These are phyloP conservation scores for Suillus clintonianus DNA, from an alignment of 768 basidiomycete species.

Conservation along the genomic window DNA sequence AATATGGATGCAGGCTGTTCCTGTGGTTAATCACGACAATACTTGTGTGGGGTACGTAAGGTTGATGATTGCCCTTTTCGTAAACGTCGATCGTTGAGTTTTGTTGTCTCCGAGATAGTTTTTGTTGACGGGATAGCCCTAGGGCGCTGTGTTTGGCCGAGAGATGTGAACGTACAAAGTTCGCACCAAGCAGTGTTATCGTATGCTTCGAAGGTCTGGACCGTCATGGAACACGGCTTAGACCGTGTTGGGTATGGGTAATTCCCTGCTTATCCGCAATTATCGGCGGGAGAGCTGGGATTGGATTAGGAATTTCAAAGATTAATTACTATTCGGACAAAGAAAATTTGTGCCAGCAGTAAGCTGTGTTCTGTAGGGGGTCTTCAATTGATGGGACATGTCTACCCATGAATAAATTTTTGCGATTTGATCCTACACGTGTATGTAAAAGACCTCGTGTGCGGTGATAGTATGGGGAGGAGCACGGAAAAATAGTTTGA, in stretches of 20 bases:
- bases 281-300: not conserved
- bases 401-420: not conserved
- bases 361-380: not conserved
- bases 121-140: too few species aligned
- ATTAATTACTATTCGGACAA: not conserved
- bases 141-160: not conserved
- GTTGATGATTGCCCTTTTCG: constrained; percentile 5
- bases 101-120: constrained; percentile 1
- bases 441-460: constrained; percentile 8
- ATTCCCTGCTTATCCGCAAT: not conserved
- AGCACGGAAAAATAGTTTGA: constrained; percentile 5
- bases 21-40: not conserved
- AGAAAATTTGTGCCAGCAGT: not conserved
- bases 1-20: not conserved
- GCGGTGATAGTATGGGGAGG: not conserved
- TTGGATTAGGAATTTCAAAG: not conserved
- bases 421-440: constrained; percentile 3
- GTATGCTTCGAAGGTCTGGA: not conserved
- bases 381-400: not conserved
- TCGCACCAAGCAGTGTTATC: not conserved
- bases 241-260: not conserved
- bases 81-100: constrained; percentile 6
- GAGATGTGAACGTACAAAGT: not conserved
- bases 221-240: not conserved
- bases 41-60: not conserved